Evolutionary conservation across 2,329 filamentous ascomycete species (phyloP), one percentile per base, ranked within the genome.

Genomic region (Ophiocordyceps robertsii): DNA sequence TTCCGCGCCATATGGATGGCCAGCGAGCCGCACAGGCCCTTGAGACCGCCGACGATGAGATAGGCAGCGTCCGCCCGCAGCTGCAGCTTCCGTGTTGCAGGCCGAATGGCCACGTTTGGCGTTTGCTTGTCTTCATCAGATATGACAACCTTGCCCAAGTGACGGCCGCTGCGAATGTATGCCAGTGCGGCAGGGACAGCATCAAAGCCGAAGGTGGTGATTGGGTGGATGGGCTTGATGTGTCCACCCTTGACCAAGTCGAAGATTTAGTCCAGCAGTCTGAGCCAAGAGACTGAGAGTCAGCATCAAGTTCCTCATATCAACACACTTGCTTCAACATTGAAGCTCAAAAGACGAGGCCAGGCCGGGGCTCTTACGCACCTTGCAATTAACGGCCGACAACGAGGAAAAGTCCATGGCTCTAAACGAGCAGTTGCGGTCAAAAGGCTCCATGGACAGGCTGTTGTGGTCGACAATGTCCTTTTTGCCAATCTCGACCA

Each of bases 381-480:
- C 39, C 17, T 24, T 24, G 24, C 24, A 24, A 24, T 35, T 19
- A 11, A 36, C 37, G 6, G 27, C 35, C 43, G 42, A 24, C 17
- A 29, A 17, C 14, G 24, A 24, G 24, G 31, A 21, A 32, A 65
- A 35, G 33, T 65, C 62, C 3, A 66, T 42, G 33, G 53, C 53
- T 4, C 49, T 41, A n/a, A 58, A 64, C 6, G 51, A 51, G 0
- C 59, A 53, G 6, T 57, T 61, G 0, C 44, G 43, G 1, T 57
- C 51, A 33, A 75, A 73, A 0, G 57, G 55, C 0, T 55, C 44
- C 68, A 74, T 69, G 3, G 62, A 59, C 3, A 74, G 56, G 4
- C 53, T 50, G 4, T 56, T 61, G 11, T 61, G 59, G 2, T 60
- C 58, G 2, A 51, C 21, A 14, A 64, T 47, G 40, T 64, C 60